phyloP scores from a whole-genome alignment of 1,139 yeast genomes.

The Lodderomyces jiufengensis region DNA sequence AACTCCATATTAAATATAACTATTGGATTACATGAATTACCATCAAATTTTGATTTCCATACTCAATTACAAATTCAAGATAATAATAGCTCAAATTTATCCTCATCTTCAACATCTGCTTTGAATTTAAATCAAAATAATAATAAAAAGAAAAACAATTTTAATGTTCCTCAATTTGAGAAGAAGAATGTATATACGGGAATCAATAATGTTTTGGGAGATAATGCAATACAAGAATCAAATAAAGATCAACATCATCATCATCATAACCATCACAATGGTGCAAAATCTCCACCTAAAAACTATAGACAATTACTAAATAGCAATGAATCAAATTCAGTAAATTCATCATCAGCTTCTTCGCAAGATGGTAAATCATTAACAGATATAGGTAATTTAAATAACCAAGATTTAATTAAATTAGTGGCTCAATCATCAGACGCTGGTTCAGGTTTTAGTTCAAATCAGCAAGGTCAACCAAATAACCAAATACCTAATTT shows the following conservation, averaged over 20 bases:
- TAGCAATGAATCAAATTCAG: too few relatives aligned
- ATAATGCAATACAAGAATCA: conserved; percentile 6
- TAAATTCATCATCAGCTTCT: neutral
- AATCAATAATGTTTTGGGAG: conserved; percentile 31
- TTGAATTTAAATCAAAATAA: conserved; percentile 2
- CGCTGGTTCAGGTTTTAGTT: neutral
- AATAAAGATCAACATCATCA: conserved; percentile 1
- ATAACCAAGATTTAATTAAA: conserved; percentile 4
- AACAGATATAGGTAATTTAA: conserved; percentile 2
- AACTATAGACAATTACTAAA: neutral
- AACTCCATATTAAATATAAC: conserved; percentile 67
- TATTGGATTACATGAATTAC: conserved; percentile 37
- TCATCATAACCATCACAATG: conserved; percentile 1
- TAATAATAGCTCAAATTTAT: conserved; percentile 10
- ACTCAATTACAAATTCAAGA: conserved; percentile 39
- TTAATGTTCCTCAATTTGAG: conserved; percentile 39
- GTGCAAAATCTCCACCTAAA: neutral
- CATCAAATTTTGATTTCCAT: conserved; percentile 41
- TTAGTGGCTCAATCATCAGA: conserved; percentile 5
- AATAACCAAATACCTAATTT: neutral
- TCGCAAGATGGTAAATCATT: conserved; percentile 1
- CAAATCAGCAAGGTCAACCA: conserved; percentile 1
- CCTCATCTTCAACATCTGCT: conserved; percentile 7
- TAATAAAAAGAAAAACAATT: conserved; percentile 9
- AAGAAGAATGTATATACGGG: conserved; percentile 39